phyloP scores from a whole-genome alignment of 106 monocot species.

The Chionographis japonica region DNA sequence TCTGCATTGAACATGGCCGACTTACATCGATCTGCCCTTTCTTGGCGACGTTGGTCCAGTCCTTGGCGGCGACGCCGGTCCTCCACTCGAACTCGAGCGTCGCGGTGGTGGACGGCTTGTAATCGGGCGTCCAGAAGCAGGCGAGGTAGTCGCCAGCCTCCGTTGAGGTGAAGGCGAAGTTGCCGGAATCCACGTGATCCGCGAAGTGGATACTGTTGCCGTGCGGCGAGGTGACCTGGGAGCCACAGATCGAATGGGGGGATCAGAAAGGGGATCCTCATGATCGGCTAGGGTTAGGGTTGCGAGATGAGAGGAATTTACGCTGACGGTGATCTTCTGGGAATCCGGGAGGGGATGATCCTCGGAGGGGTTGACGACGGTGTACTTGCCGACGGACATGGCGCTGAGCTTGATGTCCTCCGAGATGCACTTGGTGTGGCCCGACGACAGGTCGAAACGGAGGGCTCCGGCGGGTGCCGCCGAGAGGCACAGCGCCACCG shows the following conservation, averaged over 20 bases:
- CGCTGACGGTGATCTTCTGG: conserved; percentile 70
- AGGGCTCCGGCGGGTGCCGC: conserved; percentile 30
- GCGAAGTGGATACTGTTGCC: conserved; percentile 72
- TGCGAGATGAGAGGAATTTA: conserved; percentile 10
- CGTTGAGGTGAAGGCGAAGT: conserved; percentile 68
- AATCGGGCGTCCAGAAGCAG: conserved; percentile 87
- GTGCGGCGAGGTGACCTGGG: conserved; percentile 84
- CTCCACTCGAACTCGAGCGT: conserved; percentile 90
- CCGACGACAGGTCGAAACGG: conserved; percentile 86
- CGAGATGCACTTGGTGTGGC: conserved; percentile 88
- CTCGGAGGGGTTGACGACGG: conserved; percentile 54
- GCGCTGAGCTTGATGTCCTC: conserved; percentile 86
- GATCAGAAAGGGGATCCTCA: neutral
- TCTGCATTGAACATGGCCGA: too few relatives aligned
- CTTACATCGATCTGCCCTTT: conserved; percentile 93
- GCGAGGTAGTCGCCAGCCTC: conserved; percentile 90
- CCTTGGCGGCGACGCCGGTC: conserved; percentile 84
- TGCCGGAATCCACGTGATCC: conserved; percentile 70
- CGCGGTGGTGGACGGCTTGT: conserved; percentile 58
- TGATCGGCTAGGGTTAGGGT: neutral
- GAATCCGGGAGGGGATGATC: conserved; percentile 64
- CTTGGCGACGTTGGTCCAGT: conserved; percentile 90
- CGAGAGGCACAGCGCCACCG: conserved; percentile 4
- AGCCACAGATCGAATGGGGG: neutral
- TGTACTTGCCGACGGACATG: conserved; percentile 95